phyloP scores from a whole-genome alignment of 2,329 filamentous ascomycete species.

The Proliferodiscus dingleyae region DNA sequence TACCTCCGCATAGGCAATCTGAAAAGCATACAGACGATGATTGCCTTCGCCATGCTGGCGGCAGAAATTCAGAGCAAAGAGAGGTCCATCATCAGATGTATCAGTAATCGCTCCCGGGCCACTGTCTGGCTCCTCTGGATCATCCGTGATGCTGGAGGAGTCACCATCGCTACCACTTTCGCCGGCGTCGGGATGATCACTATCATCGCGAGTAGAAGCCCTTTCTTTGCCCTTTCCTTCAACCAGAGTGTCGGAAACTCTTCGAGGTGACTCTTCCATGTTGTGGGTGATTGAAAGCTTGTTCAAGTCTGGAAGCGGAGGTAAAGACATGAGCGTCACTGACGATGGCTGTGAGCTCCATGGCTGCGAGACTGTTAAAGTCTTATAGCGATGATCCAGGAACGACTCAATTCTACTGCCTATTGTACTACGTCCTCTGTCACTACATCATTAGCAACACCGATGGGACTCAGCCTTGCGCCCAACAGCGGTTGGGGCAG shows the following conservation, averaged over 20 bases:
- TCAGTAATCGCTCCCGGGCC: not conserved
- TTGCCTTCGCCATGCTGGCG: conserved; percentile 12
- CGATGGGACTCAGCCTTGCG: conserved; percentile 21
- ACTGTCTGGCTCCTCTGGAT: conserved; percentile 3
- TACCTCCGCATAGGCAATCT: conserved; percentile 26
- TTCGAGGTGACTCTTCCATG: conserved; percentile 24
- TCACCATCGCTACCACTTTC: conserved; percentile 9
- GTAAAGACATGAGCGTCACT: conserved; percentile 25
- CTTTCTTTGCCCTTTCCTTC: conserved; percentile 21
- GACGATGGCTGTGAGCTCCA: conserved; percentile 14
- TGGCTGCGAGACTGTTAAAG: conserved; percentile 15
- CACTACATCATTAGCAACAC: conserved; percentile 18
- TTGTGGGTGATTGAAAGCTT: conserved; percentile 26
- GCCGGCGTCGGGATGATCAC: conserved; percentile 2
- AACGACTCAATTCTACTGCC: conserved; percentile 18
- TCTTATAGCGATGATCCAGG: conserved; percentile 22
- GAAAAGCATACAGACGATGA: conserved; percentile 24
- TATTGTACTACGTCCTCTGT: conserved; percentile 15
- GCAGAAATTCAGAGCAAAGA: conserved; percentile 25
- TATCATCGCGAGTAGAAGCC: conserved; percentile 8
- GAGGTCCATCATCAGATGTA: not conserved
- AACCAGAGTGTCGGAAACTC: conserved; percentile 5
- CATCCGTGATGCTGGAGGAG: conserved; percentile 1
- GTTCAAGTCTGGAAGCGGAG: conserved; percentile 26
- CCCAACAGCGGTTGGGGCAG: conserved; percentile 16